Percentiles rank a stretch among this genome's conserved stretches.
These are phyloP conservation scores for Cryptococcus maquisensis DNA, from an alignment of 1,284 basidiomycete genomes.

Conservation along the genomic window DNA sequence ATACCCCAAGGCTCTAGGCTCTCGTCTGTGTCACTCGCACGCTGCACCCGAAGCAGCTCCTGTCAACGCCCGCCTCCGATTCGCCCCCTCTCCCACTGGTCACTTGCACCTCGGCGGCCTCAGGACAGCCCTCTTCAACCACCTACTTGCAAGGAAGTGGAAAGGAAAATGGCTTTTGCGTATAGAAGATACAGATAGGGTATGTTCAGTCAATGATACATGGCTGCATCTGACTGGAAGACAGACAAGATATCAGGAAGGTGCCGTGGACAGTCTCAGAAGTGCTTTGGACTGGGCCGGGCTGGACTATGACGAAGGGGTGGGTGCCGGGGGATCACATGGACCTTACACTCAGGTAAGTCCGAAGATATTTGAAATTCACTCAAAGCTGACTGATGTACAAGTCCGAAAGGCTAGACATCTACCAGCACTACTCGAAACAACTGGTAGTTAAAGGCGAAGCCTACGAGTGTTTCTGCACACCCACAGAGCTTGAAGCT, in stretches of 20 bases:
- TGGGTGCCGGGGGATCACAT: conserved; percentile 66
- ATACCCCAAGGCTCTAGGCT: too few species aligned
- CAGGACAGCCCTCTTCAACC: conserved; percentile 92
- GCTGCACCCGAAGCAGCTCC: background rate
- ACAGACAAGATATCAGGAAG: conserved; percentile 12
- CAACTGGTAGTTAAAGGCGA: conserved; percentile 52
- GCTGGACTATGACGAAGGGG: conserved; percentile 88
- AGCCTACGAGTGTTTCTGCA: conserved; percentile 95
- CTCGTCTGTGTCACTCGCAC: too few species aligned
- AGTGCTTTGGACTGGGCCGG: conserved; percentile 86
- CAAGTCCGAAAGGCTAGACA: conserved; percentile 81
- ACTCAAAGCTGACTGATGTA: background rate
- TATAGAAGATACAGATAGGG: conserved; percentile 92
- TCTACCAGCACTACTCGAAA: conserved; percentile 71
- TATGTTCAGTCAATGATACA: conserved; percentile 41
- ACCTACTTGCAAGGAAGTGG: conserved; percentile 74
- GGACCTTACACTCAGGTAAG: conserved; percentile 76
- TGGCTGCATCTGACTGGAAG: background rate
- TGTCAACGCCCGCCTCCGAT: conserved; percentile 58
- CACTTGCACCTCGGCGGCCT: conserved; percentile 90
- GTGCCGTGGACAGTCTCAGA: conserved; percentile 72
- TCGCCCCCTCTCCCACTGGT: conserved; percentile 96
- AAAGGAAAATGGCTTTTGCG: conserved; percentile 85
- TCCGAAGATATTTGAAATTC: background rate
- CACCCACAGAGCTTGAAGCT: conserved; percentile 61